These are phyloP conservation scores for Harrya chromipes DNA, from an alignment of 768 basidiomycete genomes.

Conservation along the genomic window DNA sequence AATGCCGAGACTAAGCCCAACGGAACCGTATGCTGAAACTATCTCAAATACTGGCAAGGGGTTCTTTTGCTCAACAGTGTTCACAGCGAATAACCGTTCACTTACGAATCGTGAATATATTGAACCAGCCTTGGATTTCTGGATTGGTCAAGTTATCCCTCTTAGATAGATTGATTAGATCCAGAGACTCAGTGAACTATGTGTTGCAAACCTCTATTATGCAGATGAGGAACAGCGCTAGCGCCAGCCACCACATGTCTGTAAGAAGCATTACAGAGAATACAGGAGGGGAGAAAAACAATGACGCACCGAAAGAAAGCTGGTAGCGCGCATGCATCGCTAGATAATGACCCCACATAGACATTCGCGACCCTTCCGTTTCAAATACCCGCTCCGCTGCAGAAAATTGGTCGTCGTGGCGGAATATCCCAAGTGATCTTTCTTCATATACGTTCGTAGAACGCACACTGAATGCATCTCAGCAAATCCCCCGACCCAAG, in stretches of 20 bases:
- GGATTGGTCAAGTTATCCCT: conserved; percentile 54
- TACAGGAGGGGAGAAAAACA: not conserved
- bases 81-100: conserved; percentile 7
- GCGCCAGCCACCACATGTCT: conserved; percentile 96
- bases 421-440: conserved; percentile 79
- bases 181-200: not conserved
- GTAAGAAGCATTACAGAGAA: conserved; percentile 1
- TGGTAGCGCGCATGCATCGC: conserved; percentile 83
- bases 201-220: conserved; percentile 75
- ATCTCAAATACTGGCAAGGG: conserved; percentile 71
- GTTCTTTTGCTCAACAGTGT: not conserved
- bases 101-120: conserved; percentile 76
- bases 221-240: conserved; percentile 85
- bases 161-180: conserved; percentile 35
- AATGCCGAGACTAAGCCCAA: conserved; percentile 88
- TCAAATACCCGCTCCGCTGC: conserved; percentile 44
- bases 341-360: conserved; percentile 74
- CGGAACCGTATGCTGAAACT: conserved; percentile 84
- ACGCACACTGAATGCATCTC: conserved; percentile 58
- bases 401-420: conserved; percentile 46
- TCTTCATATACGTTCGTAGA: conserved; percentile 96
- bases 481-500: not conserved
- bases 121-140: conserved; percentile 66
- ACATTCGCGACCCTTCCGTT: conserved; percentile 46
- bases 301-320: conserved; percentile 76